These are phyloP conservation scores for Aspergillus udagawae DNA, from an alignment of 2,329 filamentous ascomycete species.

Conservation along the genomic window DNA sequence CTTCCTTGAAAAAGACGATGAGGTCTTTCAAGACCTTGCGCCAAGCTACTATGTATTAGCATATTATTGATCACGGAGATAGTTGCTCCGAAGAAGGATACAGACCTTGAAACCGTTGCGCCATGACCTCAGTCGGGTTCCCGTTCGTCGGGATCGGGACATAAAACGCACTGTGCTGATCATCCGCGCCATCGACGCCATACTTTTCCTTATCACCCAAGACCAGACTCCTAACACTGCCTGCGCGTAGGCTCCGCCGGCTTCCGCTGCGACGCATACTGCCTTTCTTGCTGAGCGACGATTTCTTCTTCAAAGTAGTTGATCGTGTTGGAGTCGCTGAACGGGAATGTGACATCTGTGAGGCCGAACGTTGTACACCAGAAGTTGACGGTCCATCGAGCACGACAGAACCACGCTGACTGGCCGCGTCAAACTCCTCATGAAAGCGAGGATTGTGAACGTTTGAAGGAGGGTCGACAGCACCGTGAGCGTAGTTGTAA, in stretches of 20 bases:
- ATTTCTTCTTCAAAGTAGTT: slow-evolving; percentile 86
- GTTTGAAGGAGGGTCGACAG: slow-evolving; percentile 28
- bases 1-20: slow-evolving; percentile 88
- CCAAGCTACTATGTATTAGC: slow-evolving; percentile 62
- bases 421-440: slow-evolving; percentile 35
- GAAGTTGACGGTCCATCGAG: slow-evolving; percentile 25
- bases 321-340: slow-evolving; percentile 45
- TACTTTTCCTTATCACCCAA: slow-evolving; percentile 60
- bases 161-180: slow-evolving; percentile 76
- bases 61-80: not conserved
- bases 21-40: slow-evolving; percentile 91
- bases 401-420: slow-evolving; percentile 32
- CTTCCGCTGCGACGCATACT: slow-evolving; percentile 79
- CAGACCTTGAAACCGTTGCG: slow-evolving; percentile 83
- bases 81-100: not conserved
- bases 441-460: slow-evolving; percentile 36
- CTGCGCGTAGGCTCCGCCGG: slow-evolving; percentile 74
- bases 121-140: slow-evolving; percentile 81
- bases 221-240: slow-evolving; percentile 77
- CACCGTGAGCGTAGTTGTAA: slow-evolving; percentile 34
- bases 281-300: slow-evolving; percentile 66
- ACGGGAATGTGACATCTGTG: slow-evolving; percentile 40
- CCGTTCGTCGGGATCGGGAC: slow-evolving; percentile 85
- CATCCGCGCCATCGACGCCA: slow-evolving; percentile 49
- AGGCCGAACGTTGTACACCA: slow-evolving; percentile 37